Conservation (phyloP, 371 early-diverging fungal genomes). For the Apophysomyces variabilis region DNA sequence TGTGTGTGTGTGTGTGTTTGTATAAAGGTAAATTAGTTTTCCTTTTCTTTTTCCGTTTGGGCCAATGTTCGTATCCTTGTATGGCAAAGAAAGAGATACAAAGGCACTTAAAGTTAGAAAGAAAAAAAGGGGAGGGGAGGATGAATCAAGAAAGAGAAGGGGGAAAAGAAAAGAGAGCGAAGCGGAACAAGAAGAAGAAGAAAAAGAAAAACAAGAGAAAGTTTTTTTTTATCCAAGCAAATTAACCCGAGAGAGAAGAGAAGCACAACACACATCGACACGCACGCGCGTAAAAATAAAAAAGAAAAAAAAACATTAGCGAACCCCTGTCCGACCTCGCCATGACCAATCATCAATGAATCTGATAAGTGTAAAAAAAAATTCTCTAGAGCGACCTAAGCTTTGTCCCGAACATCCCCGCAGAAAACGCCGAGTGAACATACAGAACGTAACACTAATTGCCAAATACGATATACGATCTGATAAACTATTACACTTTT, state of each 20-base stretch:
- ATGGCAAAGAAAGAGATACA: no score
- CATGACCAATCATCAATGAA: slow-evolving; percentile 8
- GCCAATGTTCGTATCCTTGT: no score
- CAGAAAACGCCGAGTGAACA: neutral
- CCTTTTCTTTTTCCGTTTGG: no score
- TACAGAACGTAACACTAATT: neutral
- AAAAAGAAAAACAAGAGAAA: slow-evolving; percentile 14
- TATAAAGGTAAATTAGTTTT: no score
- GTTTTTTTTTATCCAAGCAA: neutral
- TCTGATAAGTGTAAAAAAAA: slow-evolving; percentile 1
- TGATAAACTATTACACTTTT: neutral
- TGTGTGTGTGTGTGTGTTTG: no score
- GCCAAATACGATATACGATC: slow-evolving; percentile 4
- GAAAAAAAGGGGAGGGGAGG: slow-evolving; percentile 6
- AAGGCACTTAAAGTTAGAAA: neutral
- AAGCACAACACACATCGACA: neutral
- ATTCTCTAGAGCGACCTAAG: no score
- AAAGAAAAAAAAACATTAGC: slow-evolving; percentile 7
- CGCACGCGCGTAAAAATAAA: neutral
- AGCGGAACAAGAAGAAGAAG: slow-evolving; percentile 10
- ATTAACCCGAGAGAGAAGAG: neutral
- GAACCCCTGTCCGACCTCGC: slow-evolving; percentile 8
- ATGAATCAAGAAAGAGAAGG: neutral
- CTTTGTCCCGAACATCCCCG: slow-evolving; percentile 5
- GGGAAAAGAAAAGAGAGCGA: slow-evolving; percentile 1